phyloP scores from a whole-genome alignment of 1,139 yeast genomes.

The Blastobotrys arbuscula region DNA sequence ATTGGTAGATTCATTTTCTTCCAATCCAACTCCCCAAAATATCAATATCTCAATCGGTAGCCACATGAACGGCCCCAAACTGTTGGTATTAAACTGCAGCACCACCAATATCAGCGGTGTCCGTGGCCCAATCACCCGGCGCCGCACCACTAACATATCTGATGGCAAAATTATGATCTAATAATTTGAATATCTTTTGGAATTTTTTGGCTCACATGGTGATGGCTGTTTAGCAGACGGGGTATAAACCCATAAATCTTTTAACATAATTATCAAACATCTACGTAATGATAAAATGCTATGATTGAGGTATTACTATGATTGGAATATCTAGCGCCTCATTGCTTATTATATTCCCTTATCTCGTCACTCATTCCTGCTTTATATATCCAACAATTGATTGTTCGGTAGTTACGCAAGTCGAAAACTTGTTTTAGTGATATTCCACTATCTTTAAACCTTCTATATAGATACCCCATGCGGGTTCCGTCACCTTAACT shows the following conservation, averaged over 20 bases:
- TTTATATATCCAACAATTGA: too few relatives aligned
- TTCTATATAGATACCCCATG: too few relatives aligned
- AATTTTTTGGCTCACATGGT: constrained; percentile 9
- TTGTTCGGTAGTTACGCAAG: too few relatives aligned
- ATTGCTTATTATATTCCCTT: too few relatives aligned
- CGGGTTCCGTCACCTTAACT: too few relatives aligned
- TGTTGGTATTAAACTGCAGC: constrained; percentile 40
- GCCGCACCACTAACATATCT: constrained; percentile 53
- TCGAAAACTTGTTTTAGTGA: too few relatives aligned
- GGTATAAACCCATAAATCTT: constrained; percentile 53
- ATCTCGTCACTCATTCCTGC: too few relatives aligned
- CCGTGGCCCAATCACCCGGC: constrained; percentile 54
- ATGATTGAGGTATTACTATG: too few relatives aligned
- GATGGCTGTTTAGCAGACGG: constrained; percentile 29
- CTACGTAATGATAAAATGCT: too few relatives aligned
- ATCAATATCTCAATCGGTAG: constrained; percentile 42
- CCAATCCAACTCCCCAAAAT: constrained; percentile 50
- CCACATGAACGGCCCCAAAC: constrained; percentile 45
- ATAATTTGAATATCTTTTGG: constrained; percentile 35
- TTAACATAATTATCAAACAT: too few relatives aligned
- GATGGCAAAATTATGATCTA: constrained; percentile 36
- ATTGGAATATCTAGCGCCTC: too few relatives aligned
- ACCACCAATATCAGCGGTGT: constrained; percentile 40
- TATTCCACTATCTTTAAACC: too few relatives aligned
- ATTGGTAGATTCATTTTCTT: constrained; percentile 36